phyloP scores from a whole-genome alignment of 176 grass and related monocot species.

The Saccharum officinarum region DNA sequence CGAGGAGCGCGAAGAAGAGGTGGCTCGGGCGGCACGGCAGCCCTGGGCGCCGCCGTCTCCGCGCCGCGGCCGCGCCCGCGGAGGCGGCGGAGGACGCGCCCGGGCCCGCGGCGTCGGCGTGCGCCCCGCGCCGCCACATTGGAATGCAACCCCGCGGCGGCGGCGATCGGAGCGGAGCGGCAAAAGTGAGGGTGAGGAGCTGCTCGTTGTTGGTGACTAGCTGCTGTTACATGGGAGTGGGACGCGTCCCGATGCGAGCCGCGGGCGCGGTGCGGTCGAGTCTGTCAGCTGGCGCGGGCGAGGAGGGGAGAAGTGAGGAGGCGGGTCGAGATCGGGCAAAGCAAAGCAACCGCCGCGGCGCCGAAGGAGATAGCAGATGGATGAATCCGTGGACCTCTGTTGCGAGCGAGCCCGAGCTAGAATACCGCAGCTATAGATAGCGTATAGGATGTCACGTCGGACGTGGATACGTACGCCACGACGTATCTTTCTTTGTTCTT shows the following conservation, averaged over 20 bases:
- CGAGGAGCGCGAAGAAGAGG: constrained; percentile 55
- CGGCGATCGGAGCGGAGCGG: constrained; percentile 2
- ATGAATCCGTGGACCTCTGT: neutral
- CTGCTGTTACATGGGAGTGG: constrained; percentile 16
- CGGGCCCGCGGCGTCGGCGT: constrained; percentile 44
- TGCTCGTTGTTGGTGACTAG: neutral
- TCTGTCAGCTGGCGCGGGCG: neutral
- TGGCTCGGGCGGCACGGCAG: constrained; percentile 55
- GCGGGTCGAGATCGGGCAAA: neutral
- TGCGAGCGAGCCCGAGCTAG: neutral
- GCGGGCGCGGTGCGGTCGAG: too few species aligned
- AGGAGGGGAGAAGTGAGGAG: neutral
- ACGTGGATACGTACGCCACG: neutral
- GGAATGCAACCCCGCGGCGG: constrained; percentile 3
- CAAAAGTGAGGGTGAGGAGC: constrained; percentile 9
- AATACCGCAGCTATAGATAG: neutral
- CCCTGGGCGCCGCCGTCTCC: constrained; percentile 50
- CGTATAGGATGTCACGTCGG: neutral
- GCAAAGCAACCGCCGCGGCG: constrained; percentile 9
- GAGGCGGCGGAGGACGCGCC: neutral
- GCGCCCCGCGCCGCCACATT: constrained; percentile 67
- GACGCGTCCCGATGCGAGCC: constrained; percentile 16
- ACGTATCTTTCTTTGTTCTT: neutral
- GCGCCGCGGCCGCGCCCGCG: neutral
- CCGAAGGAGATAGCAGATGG: neutral